Base-by-base conservation (phyloP, 2,329 filamentous ascomycete genomes). In the Ceratocystis alfenasii region DNA sequence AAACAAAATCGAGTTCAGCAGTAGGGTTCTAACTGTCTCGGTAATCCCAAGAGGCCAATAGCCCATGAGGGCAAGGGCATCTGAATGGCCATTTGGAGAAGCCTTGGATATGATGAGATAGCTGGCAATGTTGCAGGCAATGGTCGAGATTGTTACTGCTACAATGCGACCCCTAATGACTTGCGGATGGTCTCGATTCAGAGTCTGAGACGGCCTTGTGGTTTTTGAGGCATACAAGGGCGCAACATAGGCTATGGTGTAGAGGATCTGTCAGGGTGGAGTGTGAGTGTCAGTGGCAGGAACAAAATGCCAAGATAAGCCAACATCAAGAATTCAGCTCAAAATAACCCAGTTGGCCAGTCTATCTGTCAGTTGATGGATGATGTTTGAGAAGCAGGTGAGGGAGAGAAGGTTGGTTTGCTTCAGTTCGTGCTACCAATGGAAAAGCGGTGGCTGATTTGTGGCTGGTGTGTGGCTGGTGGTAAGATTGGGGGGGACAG, bases 141-240 rank as follows among this genome's bases (percentile, higher is more conserved):
- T 73, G 73, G 89, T 94, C 57, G 90, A 91, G 66, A 88, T 74
- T 25, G 85, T 87, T 70, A 96, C 93, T 64, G 87, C 88, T 66
- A 87, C 83, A 71, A 96, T 87, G 70, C 94, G 87, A 66, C 90
- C 89, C 70, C 87, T 87, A 76, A 99, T 97, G 63, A 95, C 90
- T 10, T 88, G 87, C 8, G 92, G 90, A 33, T 90, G 87, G 82
- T 97, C 92, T 73, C 94, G 86, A 68, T 89, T 89, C 33, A 95
- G 82, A 65, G 81, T 84, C 30, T 84, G 82, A 6, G 90, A 94
- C 5, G 92, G 91, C 64, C 92, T 85, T 4, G 93, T 95, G 22
- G 84, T 81, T 3, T 84, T 76, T 22, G 87, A 94, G 69, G 93
- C 80, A 78, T 99, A 96, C 76, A 97, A 90, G 28, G 94, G 93